Percentiles rank a stretch among this genome's conserved stretches.
Evolutionary conservation across 225 moss, liverwort and hornwort genomes (phyloP).

Genomic region (Thuidium tamariscinum): DNA sequence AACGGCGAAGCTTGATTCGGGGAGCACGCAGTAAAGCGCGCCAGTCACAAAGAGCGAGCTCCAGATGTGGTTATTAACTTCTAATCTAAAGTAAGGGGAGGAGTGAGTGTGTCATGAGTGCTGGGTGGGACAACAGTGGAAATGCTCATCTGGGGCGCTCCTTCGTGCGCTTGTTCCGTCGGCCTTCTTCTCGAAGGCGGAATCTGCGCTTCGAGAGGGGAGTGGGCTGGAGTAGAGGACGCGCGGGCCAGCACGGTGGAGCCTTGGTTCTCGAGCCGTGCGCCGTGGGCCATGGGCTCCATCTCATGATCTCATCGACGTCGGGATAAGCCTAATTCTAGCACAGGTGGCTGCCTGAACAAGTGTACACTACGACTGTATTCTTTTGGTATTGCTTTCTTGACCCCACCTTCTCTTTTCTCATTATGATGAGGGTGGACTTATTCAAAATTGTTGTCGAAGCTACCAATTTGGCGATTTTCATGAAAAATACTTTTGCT

Average conservation of each 20-base stretch:
- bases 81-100: too few species aligned
- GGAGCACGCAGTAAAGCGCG: neutral
- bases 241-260: neutral
- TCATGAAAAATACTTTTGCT: neutral
- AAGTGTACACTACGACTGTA: neutral
- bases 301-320: neutral
- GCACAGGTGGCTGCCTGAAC: neutral
- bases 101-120: neutral
- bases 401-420: neutral
- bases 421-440: too few species aligned
- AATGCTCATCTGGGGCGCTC: neutral
- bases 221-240: neutral
- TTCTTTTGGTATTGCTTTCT: neutral
- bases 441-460: neutral
- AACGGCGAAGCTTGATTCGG: neutral
- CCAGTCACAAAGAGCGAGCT: neutral
- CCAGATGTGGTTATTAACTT: too few species aligned
- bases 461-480: neutral
- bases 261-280: too few species aligned
- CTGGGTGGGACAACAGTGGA: too few species aligned
- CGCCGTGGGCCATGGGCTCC: neutral
- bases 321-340: neutral
- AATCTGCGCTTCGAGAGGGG: neutral
- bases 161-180: constrained; percentile 9
- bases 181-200: neutral